Percentiles rank a stretch among this genome's conserved stretches.
Evolutionary conservation across 1,284 basidiomycete genomes (phyloP).

Genomic region (Singerocomus inundabilis): DNA sequence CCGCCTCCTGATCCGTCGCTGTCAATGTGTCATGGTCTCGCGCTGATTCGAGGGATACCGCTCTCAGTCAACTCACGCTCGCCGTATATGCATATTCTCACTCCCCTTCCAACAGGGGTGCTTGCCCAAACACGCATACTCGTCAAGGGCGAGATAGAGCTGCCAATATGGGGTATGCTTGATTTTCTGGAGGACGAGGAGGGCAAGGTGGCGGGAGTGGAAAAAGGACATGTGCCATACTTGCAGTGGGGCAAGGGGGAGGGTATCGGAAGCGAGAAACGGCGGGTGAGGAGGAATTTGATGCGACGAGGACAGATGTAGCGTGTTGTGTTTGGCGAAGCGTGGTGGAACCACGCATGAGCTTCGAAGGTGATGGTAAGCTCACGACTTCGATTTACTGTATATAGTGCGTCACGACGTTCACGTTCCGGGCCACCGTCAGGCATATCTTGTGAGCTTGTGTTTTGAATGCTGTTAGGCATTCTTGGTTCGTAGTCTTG

Average conservation of each 20-base stretch:
- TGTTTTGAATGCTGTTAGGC: too few species aligned
- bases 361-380: not conserved
- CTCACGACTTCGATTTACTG: not conserved
- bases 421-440: too few species aligned
- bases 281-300: slow-evolving; percentile 81
- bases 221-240: slow-evolving; percentile 71
- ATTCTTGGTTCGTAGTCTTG: too few species aligned
- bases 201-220: slow-evolving; percentile 52
- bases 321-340: not conserved
- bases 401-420: too few species aligned
- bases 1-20: slow-evolving; percentile 51
- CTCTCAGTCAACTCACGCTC: slow-evolving; percentile 19
- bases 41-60: slow-evolving; percentile 59
- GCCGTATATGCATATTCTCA: slow-evolving; percentile 65
- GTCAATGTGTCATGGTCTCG: slow-evolving; percentile 69
- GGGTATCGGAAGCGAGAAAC: slow-evolving; percentile 66
- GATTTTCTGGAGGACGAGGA: slow-evolving; percentile 57
- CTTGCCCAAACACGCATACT: slow-evolving; percentile 49
- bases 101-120: slow-evolving; percentile 56
- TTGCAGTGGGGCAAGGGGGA: slow-evolving; percentile 74
- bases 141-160: slow-evolving; percentile 84
- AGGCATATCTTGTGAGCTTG: too few species aligned
- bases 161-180: slow-evolving; percentile 86
- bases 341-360: not conserved
- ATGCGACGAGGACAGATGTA: slow-evolving; percentile 80